phyloP scores from a whole-genome alignment of 2,329 filamentous ascomycete species.

The Alternaria burnsii region DNA sequence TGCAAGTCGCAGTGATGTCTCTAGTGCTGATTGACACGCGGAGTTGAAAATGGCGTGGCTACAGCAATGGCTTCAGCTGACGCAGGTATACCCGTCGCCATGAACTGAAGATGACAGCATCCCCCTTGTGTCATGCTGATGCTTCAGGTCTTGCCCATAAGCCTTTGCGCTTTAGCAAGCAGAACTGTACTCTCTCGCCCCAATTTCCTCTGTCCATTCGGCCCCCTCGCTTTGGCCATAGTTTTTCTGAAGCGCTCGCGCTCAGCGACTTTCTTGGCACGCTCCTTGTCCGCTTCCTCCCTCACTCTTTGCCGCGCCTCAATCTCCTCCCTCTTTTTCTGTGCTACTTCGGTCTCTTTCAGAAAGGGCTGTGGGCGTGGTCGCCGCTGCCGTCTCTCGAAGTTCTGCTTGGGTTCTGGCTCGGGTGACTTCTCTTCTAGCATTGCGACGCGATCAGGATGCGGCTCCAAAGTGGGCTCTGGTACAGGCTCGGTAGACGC shows the following conservation, averaged over 20 bases:
- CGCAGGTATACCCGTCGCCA: background rate
- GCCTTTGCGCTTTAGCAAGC: constrained; percentile 77
- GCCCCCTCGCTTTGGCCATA: constrained; percentile 69
- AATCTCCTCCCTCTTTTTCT: constrained; percentile 68
- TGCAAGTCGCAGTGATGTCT: background rate
- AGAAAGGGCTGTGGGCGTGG: constrained; percentile 52
- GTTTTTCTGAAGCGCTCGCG: constrained; percentile 75
- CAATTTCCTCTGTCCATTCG: constrained; percentile 78
- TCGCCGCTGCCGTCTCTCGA: constrained; percentile 36
- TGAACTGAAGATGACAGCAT: background rate
- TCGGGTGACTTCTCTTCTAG: constrained; percentile 55
- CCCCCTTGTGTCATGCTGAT: background rate
- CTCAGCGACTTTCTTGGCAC: constrained; percentile 62
- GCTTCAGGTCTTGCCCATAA: constrained; percentile 61
- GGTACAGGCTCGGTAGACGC: constrained; percentile 33
- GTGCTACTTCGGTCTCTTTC: constrained; percentile 57
- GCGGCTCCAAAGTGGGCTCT: constrained; percentile 60
- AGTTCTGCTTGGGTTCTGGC: constrained; percentile 18
- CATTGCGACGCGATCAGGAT: constrained; percentile 69
- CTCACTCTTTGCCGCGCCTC: constrained; percentile 66
- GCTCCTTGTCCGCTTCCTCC: constrained; percentile 71
- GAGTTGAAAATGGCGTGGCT: background rate
- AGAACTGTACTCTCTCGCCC: constrained; percentile 82
- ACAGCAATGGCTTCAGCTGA: background rate
- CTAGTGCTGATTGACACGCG: background rate